Percentiles rank a stretch among this genome's conserved stretches.
Evolutionary conservation across 2,329 filamentous ascomycete genomes (phyloP).

Genomic region (Trichoderma sp.): DNA sequence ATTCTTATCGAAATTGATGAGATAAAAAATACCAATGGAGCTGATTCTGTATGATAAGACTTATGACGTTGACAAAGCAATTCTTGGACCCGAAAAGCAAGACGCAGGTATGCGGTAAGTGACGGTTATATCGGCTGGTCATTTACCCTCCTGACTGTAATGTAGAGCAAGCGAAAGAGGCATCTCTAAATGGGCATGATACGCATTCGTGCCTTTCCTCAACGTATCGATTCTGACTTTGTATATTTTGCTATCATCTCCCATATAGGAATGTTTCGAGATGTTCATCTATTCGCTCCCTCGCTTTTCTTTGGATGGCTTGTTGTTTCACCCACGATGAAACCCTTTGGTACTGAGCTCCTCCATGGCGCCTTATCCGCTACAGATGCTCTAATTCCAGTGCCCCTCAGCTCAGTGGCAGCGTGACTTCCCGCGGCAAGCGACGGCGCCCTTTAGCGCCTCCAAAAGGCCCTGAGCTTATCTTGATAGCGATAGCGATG

Average conservation of each 20-base stretch:
- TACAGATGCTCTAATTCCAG: neutral
- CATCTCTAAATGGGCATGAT: neutral
- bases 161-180: neutral
- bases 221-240: neutral
- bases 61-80: neutral
- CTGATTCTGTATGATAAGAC: neutral
- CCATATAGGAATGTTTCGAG: neutral
- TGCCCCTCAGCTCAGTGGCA: neutral
- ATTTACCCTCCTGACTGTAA: neutral
- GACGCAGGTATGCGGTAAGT: neutral
- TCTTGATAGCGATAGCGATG: neutral
- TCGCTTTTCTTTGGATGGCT: neutral
- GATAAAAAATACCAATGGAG: neutral
- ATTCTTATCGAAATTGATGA: neutral
- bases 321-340: neutral
- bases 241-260: neutral
- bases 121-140: neutral
- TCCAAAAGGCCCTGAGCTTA: neutral
- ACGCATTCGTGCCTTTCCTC: neutral
- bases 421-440: neutral
- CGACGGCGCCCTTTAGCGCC: neutral
- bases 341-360: neutral
- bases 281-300: neutral
- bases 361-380: neutral
- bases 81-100: neutral